Evolutionary conservation across 202 grass and related monocot species (phyloP).

Genomic region (Brachypodium distachyon): DNA sequence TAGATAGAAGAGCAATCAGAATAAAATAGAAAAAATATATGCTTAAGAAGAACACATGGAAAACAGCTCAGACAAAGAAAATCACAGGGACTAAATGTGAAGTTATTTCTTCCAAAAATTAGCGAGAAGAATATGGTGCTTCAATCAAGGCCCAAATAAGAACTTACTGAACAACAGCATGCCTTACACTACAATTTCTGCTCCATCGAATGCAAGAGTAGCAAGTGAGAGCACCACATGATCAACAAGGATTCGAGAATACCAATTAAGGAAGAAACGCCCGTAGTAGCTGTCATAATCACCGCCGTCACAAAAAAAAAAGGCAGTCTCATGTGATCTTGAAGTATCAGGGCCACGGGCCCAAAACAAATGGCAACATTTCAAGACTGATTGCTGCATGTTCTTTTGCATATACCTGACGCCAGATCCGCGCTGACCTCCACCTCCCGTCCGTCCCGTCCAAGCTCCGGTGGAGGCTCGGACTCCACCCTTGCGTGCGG

Average conservation of each 20-base stretch:
- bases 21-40: neutral
- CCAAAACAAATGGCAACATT: slow-evolving; percentile 84
- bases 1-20: neutral
- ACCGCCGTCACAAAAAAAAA: slow-evolving; percentile 90
- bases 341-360: slow-evolving; percentile 87
- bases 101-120: neutral
- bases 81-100: neutral
- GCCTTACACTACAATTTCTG: slow-evolving; percentile 83
- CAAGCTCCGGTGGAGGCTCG: too few relatives aligned
- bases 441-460: too few relatives aligned
- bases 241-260: slow-evolving; percentile 61
- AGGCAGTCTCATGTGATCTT: slow-evolving; percentile 78
- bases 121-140: slow-evolving; percentile 2
- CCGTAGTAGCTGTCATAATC: slow-evolving; percentile 90
- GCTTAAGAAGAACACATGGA: neutral
- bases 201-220: slow-evolving; percentile 85
- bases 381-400: slow-evolving; percentile 51
- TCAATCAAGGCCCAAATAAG: neutral
- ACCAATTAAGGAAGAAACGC: slow-evolving; percentile 95
- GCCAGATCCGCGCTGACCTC: too few relatives aligned
- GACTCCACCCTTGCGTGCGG: too few relatives aligned
- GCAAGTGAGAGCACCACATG: slow-evolving; percentile 79
- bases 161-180: neutral
- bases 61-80: neutral
- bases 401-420: slow-evolving; percentile 88